Evolutionary conservation across 805 yeast genomes (phyloP), one percentile per base, ranked within the genome.

Genomic region (Metschnikowia amazonensis): DNA sequence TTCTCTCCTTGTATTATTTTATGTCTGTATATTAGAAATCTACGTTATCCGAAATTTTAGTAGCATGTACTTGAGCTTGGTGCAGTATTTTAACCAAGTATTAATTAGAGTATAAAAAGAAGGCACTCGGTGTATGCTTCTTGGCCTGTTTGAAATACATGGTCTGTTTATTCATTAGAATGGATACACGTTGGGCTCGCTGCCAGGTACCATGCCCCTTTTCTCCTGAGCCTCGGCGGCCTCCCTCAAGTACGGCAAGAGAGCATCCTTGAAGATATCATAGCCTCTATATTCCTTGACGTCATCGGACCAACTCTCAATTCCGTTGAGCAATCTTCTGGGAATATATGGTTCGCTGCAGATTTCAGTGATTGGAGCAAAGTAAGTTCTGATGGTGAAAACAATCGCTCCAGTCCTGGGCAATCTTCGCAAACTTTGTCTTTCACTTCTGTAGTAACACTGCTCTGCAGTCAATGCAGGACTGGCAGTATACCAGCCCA

Each of bases 401-500:
- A 77, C 63, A 18, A 73, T 65, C 10, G 76, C 83, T 9, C 87
- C 86, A 3, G 79, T 61, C 31, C 70, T 63, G 11, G 88, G 87
- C 46, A 82, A 66, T 55, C 84, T 68, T 53, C 86, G 70, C 42
- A 82, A 66, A 38, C 82, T 71, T 58, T 82, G 88, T 60, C 88
- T 67, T 58, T 82, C 88, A 23, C 83, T 77, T 52, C 88, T 71
- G 62, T 74, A 81, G 60, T 74, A 77, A 27, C 82, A 59, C 47
- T 73, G 72, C 14, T 63, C 65, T 7, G 79, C 61, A 25, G 68
- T 71, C 1, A 59, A 60, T 2, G 86, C 86, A 11, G 67, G 62
- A 11, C 61, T 55, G 5, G 86, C 84, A 0, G 86, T 77, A 55
- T 79, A 72, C 87, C 88, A 82, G 18, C 86, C 86, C 33, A 81